A percentile compares a stretch with the other conserved stretches of the same genome.
These are phyloP conservation scores for Podila verticillata DNA, from an alignment of 192 early-diverging fungal species.

Conservation along the genomic window DNA sequence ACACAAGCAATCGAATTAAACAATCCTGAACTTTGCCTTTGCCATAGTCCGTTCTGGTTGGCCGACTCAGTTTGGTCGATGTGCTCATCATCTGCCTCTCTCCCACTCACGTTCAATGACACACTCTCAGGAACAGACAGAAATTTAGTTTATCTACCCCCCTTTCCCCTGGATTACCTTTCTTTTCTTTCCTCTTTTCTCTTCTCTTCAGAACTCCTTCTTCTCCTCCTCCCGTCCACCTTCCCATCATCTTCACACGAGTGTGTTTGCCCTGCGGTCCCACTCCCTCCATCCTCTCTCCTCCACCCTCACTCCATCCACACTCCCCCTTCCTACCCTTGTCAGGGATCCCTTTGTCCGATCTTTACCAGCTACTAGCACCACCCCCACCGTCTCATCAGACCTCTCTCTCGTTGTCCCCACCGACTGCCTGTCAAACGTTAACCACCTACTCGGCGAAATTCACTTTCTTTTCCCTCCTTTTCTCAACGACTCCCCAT, in stretches of 20 bases:
- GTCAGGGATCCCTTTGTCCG: conserved; percentile 24
- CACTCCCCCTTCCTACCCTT: conserved; percentile 43
- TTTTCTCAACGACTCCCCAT: not conserved
- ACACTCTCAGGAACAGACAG: not conserved
- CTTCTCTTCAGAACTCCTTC: conserved; percentile 1
- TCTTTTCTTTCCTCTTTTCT: conserved; percentile 4
- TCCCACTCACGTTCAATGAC: too few relatives aligned
- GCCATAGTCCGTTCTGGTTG: too few relatives aligned
- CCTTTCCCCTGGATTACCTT: not conserved
- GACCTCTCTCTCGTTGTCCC: not conserved
- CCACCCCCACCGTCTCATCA: not conserved
- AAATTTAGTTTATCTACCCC: not conserved
- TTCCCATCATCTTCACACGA: not conserved
- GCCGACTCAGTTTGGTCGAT: too few relatives aligned
- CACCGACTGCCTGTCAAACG: not conserved
- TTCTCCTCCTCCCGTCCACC: conserved; percentile 10
- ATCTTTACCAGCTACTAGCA: not conserved
- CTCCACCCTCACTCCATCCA: not conserved
- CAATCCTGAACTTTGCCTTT: too few relatives aligned
- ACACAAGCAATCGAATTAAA: too few relatives aligned
- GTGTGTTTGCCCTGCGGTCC: conserved; percentile 5
- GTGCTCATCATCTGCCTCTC: too few relatives aligned
- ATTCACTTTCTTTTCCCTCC: not conserved
- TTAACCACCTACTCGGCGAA: not conserved
- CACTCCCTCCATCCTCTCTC: not conserved